These are phyloP conservation scores for Mortierella alpina DNA, from an alignment of 192 early-diverging fungal species.

Conservation along the genomic window DNA sequence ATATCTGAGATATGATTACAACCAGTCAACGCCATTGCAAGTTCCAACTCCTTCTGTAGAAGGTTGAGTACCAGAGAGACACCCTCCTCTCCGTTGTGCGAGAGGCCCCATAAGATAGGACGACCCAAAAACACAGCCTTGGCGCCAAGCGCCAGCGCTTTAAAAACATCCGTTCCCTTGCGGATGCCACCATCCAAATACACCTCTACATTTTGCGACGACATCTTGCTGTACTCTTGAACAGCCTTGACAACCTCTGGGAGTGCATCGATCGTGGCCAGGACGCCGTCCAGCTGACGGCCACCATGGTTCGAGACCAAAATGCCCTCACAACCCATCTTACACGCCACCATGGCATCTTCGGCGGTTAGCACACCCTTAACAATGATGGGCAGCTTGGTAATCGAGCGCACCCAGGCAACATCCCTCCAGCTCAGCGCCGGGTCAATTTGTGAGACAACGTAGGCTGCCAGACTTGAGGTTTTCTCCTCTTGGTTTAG, in stretches of 20 bases:
- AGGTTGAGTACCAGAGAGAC: conserved; percentile 81
- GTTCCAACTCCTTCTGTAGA: conserved; percentile 87
- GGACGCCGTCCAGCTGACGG: conserved; percentile 89
- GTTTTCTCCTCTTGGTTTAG: conserved; percentile 21
- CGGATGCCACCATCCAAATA: conserved; percentile 96
- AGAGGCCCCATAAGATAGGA: conserved; percentile 64
- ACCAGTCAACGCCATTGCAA: conserved; percentile 83
- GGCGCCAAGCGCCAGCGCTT: conserved; percentile 95
- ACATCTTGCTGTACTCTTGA: too few relatives aligned
- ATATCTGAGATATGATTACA: conserved; percentile 75
- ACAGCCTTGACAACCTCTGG: conserved; percentile 87
- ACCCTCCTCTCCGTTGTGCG: conserved; percentile 72
- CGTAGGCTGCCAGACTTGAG: conserved; percentile 56
- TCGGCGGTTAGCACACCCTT: conserved; percentile 94
- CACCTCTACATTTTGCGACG: conserved; percentile 85
- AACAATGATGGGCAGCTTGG: conserved; percentile 86
- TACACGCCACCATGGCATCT: conserved; percentile 88
- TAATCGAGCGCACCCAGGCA: conserved; percentile 86
- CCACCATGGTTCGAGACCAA: conserved; percentile 98
- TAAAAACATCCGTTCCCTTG: conserved; percentile 92
- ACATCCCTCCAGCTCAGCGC: conserved; percentile 89
- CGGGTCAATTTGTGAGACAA: conserved; percentile 85
- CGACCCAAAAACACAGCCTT: conserved; percentile 89
- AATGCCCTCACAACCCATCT: conserved; percentile 83
- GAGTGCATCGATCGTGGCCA: conserved; percentile 82